Evolutionary conservation across 2,329 filamentous ascomycete genomes (phyloP).

Genomic region (Colletotrichum spinosum): DNA sequence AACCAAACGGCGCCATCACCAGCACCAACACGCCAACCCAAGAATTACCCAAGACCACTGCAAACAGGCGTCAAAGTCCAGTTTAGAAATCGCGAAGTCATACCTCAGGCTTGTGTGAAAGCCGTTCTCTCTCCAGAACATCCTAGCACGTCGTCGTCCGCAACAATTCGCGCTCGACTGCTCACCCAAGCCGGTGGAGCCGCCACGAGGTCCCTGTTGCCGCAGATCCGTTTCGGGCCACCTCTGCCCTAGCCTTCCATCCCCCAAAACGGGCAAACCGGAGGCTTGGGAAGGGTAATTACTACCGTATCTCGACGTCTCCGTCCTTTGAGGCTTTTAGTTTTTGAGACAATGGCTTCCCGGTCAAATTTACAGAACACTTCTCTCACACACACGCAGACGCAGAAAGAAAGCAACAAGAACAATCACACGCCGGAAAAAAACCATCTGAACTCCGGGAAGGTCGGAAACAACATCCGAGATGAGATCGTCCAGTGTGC

Average conservation of each 20-base stretch:
- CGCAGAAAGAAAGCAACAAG: constrained; percentile 7
- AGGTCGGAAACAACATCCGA: background rate
- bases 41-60: too few relatives aligned
- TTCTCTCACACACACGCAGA: background rate
- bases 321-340: background rate
- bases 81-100: too few relatives aligned
- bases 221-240: constrained; percentile 33
- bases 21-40: too few relatives aligned
- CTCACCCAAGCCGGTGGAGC: constrained; percentile 13
- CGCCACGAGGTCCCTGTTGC: constrained; percentile 32
- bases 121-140: too few relatives aligned
- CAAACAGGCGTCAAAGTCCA: too few relatives aligned
- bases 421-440: background rate
- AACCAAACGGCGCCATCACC: too few relatives aligned
- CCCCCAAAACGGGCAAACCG: too few relatives aligned
- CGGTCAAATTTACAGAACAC: background rate
- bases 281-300: too few relatives aligned
- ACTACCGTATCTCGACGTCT: background rate
- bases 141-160: too few relatives aligned
- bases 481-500: constrained; percentile 29
- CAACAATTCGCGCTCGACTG: too few relatives aligned
- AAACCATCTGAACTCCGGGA: constrained; percentile 21
- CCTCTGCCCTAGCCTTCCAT: background rate
- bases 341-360: background rate
- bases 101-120: too few relatives aligned